Evolutionary conservation across 2,329 filamentous ascomycete species (phyloP).

Genomic region (Fusarium sp.): DNA sequence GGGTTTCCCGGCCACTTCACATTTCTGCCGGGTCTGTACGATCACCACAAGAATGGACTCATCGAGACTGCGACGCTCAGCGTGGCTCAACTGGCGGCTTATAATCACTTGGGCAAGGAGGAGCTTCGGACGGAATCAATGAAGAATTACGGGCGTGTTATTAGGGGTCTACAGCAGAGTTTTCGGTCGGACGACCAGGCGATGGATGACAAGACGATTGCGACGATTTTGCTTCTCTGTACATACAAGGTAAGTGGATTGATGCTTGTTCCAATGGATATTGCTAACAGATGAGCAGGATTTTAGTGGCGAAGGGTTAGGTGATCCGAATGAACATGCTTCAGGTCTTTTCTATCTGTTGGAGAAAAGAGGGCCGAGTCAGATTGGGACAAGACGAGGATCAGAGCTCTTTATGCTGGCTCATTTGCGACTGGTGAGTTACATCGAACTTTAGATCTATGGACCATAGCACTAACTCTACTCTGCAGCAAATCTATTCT

Average conservation of each 20-base stretch:
- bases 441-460: rapidly evolving
- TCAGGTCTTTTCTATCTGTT: conserved; percentile 53
- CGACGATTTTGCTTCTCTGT: conserved; percentile 51
- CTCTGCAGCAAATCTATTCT: conserved; percentile 51
- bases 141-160: conserved; percentile 49
- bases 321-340: conserved; percentile 51
- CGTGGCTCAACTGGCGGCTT: conserved; percentile 54
- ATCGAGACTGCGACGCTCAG: conserved; percentile 52
- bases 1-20: conserved; percentile 53
- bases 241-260: conserved; percentile 44
- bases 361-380: conserved; percentile 51
- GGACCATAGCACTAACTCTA: neutral
- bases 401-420: conserved; percentile 51
- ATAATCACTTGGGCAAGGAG: conserved; percentile 51
- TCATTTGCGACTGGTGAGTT: conserved; percentile 50
- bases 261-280: no score
- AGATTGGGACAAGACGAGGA: conserved; percentile 50
- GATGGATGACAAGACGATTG: conserved; percentile 51
- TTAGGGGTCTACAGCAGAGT: conserved; percentile 48
- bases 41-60: conserved; percentile 46
- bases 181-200: conserved; percentile 46
- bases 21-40: conserved; percentile 51
- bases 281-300: conserved; percentile 42
- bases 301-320: conserved; percentile 51
- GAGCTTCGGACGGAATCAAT: conserved; percentile 49